Evolutionary conservation across 1,284 basidiomycete genomes (phyloP), one percentile per base, ranked within the genome.

Genomic region (Leccinum insolens): DNA sequence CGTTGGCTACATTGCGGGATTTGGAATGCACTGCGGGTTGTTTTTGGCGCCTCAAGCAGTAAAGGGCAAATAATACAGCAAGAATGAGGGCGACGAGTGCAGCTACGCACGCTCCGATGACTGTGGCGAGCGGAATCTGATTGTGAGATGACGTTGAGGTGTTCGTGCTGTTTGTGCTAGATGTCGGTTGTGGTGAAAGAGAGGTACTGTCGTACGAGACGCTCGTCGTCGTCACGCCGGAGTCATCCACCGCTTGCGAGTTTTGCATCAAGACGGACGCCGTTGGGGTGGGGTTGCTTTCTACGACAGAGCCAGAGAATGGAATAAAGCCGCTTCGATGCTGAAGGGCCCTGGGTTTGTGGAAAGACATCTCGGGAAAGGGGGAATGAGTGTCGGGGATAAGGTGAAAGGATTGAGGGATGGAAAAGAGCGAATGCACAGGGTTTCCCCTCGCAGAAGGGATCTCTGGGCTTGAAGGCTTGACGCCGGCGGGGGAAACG

Each of bases 31-130:
- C 64, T 60, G 69, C 44, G 1, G 71, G 72, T 49, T 64, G 70
- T 46, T 80, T 76, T 69, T 85, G 80, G 11, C 85, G 85, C 46
- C 75, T 80, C 74, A 86, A 86, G 61, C 85, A 79, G 78, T 82
- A 84, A 39, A 86, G 63, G 28, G 80, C 86, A 4, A 88, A 70
- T 11, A 82, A 60, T 52, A 88, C 80, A 44, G 87, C 75, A 25
- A 82, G 73, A 61, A 79, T 67, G 37, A 84, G 81, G 41, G 82
- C 84, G 62, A 82, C 75, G 66, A 87, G 79, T 44, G 86, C 84
- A 11, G 81, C 87, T 0, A 86, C 76, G 65, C 87, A 88, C 34
- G 82, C 82, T 9, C 81, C 87, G 55, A 88, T 78, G 22, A 86
- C 85, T 5, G 86, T 84, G 68, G 81, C 78, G 49, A 87, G 70